phyloP scores from a whole-genome alignment of 1,284 basidiomycete species.

The Sanghuangporus sanghuang region DNA sequence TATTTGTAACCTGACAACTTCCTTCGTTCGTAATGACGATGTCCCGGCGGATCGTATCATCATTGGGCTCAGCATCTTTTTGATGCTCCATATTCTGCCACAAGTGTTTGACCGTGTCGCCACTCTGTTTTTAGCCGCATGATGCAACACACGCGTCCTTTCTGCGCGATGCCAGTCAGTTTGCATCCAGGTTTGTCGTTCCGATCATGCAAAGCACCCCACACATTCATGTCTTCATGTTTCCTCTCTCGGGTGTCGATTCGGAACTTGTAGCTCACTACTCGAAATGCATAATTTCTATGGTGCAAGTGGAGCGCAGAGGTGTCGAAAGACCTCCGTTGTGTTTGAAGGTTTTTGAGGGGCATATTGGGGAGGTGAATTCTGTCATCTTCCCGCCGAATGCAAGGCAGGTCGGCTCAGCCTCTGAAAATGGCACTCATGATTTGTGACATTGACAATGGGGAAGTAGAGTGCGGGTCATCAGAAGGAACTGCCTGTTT shows the following conservation, averaged over 20 bases:
- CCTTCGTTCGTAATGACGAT: neutral
- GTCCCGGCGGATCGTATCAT: neutral
- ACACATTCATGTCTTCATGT: conserved; percentile 24
- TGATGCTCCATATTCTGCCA: neutral
- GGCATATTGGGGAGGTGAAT: conserved; percentile 18
- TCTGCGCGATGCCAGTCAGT: neutral
- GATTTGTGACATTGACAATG: neutral
- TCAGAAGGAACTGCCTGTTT: neutral
- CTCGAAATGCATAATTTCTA: neutral
- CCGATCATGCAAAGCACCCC: conserved; percentile 18
- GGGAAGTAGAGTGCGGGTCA: neutral
- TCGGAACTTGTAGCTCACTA: neutral
- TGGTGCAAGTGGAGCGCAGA: neutral
- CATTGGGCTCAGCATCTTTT: conserved; percentile 2
- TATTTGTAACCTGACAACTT: conserved; percentile 2
- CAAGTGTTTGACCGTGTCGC: neutral
- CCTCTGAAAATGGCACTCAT: neutral
- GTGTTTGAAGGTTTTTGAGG: neutral
- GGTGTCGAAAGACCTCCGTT: neutral
- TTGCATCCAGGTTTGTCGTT: conserved; percentile 18
- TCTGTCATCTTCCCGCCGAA: conserved; percentile 14
- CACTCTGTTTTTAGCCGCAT: neutral
- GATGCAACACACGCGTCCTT: neutral
- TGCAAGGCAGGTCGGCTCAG: conserved; percentile 9
- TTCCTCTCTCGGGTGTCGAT: conserved; percentile 19